Base-by-base conservation (phyloP, 129 eudicot genomes). In the Ambrosia trifida region DNA sequence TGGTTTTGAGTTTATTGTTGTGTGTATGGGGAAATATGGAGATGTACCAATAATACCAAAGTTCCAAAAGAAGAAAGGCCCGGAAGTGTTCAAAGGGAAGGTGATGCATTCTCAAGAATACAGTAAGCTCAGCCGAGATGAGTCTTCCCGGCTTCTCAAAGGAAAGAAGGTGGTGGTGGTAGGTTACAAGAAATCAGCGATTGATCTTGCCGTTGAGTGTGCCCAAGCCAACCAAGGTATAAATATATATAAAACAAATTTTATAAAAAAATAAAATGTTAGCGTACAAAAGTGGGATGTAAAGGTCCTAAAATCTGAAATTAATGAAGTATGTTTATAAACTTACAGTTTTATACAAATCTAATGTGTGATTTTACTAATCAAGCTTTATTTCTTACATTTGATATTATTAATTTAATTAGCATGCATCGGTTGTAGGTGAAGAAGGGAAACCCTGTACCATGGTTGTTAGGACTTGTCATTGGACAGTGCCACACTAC, bases 401-500 rank as follows among this genome's bases (percentile, higher is more conserved):
- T 35, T 3, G 40, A 35, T 35, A 35, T 3, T 35, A 35, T 2
- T 35, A 5, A 35, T 6, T 2, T 35, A 5, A 24, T 24, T 24
- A 13, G 0, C 40, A 35, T 35, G 0, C 5, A 56, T 16, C 46
- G 33, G 77, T 54, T 44, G 51, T 46, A 92, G 98, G 98, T 35
- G 81, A 77, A 38, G 92, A 85, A 66, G 98, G 96, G 16, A 71
- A 85, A 74, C 66, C 90, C 0, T 94, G 98, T 80, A 94, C 96
- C 58, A 87, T 94, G 95, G 80, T 94, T 32, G 84, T 87, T 56
- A 79, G 98, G 76, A 87, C 98, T n/a, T 70, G 78, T 38, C 98
- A 94, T 72, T 89, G 98, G 98, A 94, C 86, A 7, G 97, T 89
- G 61, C 98, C 98, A 68, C 97, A 89, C 66, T 94, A 94, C 83